These are phyloP conservation scores for Ploettnerulaceae sp. DNA, from an alignment of 2,329 filamentous ascomycete genomes.

Conservation along the genomic window DNA sequence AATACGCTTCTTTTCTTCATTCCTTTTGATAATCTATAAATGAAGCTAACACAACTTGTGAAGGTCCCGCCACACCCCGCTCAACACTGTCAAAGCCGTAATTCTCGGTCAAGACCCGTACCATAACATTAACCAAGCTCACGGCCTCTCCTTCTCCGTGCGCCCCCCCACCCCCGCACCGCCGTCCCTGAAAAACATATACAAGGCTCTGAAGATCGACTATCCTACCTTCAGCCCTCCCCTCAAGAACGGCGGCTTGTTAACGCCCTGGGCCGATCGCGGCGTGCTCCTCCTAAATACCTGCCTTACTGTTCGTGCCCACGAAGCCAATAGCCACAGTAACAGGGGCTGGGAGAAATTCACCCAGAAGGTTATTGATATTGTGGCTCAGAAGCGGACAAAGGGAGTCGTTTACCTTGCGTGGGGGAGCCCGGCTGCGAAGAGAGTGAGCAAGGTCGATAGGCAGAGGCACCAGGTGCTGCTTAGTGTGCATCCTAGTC, in stretches of 20 bases:
- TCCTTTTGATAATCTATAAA: not conserved
- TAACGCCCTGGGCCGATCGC: constrained; percentile 90
- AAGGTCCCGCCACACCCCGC: constrained; percentile 91
- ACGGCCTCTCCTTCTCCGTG: constrained; percentile 93
- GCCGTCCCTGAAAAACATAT: constrained; percentile 91
- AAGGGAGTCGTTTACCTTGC: constrained; percentile 90
- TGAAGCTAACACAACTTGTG: constrained; percentile 19
- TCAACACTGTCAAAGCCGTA: constrained; percentile 83
- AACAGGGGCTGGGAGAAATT: constrained; percentile 89
- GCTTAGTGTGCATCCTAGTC: constrained; percentile 85
- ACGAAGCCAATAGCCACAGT: constrained; percentile 80
- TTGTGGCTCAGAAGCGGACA: constrained; percentile 70
- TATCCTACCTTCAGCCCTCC: constrained; percentile 76
- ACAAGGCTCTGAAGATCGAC: constrained; percentile 79
- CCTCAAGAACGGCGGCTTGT: constrained; percentile 70
- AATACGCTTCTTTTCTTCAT: constrained; percentile 8
- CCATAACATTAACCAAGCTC: constrained; percentile 91
- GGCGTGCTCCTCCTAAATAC: constrained; percentile 94
- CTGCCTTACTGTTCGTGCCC: constrained; percentile 85
- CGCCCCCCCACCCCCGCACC: constrained; percentile 83
- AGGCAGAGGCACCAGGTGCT: constrained; percentile 72
- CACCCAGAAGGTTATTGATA: constrained; percentile 86
- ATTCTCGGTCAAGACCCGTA: constrained; percentile 97
- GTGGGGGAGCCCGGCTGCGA: constrained; percentile 83
- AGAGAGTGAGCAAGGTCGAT: constrained; percentile 72